A percentile compares a stretch with the other conserved stretches of the same genome.
Evolutionary conservation across 208 protist genomes (phyloP).

Genomic region (Trypanosoma platydactyli): DNA sequence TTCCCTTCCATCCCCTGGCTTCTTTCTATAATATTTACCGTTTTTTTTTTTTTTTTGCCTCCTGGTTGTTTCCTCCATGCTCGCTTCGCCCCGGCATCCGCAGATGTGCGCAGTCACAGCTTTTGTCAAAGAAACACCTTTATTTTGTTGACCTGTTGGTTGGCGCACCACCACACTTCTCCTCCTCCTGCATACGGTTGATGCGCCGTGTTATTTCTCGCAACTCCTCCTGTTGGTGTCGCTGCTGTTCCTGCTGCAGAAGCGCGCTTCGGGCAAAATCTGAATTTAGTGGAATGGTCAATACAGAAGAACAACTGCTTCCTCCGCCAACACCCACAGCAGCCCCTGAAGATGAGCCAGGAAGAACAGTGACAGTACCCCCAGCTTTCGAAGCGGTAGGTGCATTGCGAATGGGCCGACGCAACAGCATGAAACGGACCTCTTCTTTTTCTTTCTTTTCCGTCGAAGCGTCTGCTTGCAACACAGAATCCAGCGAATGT

Average conservation of each 20-base stretch:
- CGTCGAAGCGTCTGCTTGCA: background rate
- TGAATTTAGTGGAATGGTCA: conserved; percentile 14
- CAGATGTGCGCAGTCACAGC: no score
- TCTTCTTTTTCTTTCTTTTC: conserved; percentile 1
- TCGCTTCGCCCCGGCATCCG: background rate
- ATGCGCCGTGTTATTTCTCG: conserved; percentile 29
- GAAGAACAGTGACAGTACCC: background rate
- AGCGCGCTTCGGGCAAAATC: conserved; percentile 24
- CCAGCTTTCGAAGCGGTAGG: conserved; percentile 3
- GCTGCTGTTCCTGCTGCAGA: conserved; percentile 14
- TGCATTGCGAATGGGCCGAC: conserved; percentile 2
- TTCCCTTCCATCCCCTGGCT: background rate
- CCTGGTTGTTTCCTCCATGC: no score
- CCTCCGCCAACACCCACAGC: background rate
- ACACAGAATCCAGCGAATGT: background rate
- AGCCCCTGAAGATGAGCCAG: background rate
- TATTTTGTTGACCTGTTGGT: conserved; percentile 2
- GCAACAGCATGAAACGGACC: conserved; percentile 21
- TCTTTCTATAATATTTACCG: background rate
- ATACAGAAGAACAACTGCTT: background rate
- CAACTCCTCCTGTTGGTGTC: conserved; percentile 22
- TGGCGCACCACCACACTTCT: background rate
- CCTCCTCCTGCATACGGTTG: conserved; percentile 23
- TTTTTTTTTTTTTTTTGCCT: background rate
- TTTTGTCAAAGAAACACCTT: no score